Evolutionary conservation across 495 filamentous ascomycete genomes (phyloP).

Genomic region (Geoglossum glabrum): DNA sequence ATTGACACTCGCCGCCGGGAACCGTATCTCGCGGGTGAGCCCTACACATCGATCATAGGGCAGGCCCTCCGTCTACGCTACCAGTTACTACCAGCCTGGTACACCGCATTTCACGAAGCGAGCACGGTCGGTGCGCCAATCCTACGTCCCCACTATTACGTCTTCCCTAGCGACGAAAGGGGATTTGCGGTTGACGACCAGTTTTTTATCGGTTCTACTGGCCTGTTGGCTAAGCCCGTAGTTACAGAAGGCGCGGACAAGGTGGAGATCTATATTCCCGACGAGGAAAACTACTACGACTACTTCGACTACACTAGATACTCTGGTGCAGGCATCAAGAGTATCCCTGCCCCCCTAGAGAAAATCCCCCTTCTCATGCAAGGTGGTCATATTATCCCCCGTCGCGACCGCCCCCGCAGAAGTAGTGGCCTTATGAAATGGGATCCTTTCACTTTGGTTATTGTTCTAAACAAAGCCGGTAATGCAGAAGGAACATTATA

Average conservation of each 20-base stretch:
- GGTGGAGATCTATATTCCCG: conserved; percentile 70
- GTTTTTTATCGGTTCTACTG: conserved; percentile 71
- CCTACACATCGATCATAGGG: conserved; percentile 68
- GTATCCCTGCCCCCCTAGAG: conserved; percentile 56
- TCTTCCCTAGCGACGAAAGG: conserved; percentile 67
- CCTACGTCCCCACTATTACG: conserved; percentile 76
- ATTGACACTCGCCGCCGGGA: conserved; percentile 88
- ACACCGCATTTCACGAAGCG: conserved; percentile 87
- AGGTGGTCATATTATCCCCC: conserved; percentile 77
- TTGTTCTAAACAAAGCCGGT: conserved; percentile 48
- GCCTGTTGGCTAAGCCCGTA: conserved; percentile 75
- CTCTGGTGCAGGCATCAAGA: conserved; percentile 39
- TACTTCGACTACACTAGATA: conserved; percentile 73
- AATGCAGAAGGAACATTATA: conserved; percentile 70
- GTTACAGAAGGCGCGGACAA: conserved; percentile 48
- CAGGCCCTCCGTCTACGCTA: conserved; percentile 78
- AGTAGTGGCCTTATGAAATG: conserved; percentile 76
- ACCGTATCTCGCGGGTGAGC: conserved; percentile 73
- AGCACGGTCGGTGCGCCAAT: conserved; percentile 67
- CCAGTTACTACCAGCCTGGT: conserved; percentile 80
- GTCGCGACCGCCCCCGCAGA: conserved; percentile 69
- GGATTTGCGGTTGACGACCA: conserved; percentile 84
- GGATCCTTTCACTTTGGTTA: conserved; percentile 82
- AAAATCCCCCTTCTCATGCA: conserved; percentile 78
- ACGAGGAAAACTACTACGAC: conserved; percentile 76